Base-by-base conservation (phyloP, 306 rosid species). In the Biancaea sappan region DNA sequence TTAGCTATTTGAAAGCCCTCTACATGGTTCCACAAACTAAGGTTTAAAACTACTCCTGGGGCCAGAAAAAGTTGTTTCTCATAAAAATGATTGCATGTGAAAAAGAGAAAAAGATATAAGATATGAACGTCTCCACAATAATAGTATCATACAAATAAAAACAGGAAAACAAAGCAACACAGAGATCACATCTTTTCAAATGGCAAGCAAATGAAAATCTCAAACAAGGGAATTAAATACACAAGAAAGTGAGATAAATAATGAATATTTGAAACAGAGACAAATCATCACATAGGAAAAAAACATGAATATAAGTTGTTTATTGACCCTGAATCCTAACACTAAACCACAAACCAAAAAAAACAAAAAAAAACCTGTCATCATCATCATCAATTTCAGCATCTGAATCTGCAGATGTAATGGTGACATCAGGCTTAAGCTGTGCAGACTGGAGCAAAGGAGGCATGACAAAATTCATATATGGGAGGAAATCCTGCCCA, bases 401-500 rank as follows among this genome's bases (percentile, higher is more conserved):
- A 77, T 91, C 92, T 34, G 94, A 89, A 90, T 94, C 98, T 8
- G 98, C 93, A 46, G 97, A 90, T 37, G 98, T 94, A 77, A 94
- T 94, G 47, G 96, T 91, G 59, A 94, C 98, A 81, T 94, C 97
- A 72, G 98, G 98, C 93, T 94, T 94, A 75, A 94, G 97, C 72
- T 94, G 98, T 35, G 98, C 97, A 73, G 98, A 94, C 62, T 91
- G 96, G 73, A 94, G 94, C 80, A 94, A 70, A 50, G 97, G 96
- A 73, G 98, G 98, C 98, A 94, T 94, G 74, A 94, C 98, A 85
- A 91, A 93, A 56, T 82, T 80, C 98, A 94, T 91, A 78, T 91
- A 94, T 11, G 98, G 98, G 69, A 94, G 97, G 71, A 94, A 94
- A 84, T 94, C 98, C 80, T 94, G 98, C 58, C 98, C 98, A 41